Evolutionary conservation across 176 grass and related monocot genomes (phyloP).

Genomic region (sorghum (Sorghum bicolor)): Sorghum_bicolor_NCBIv3 NC_012870.2:55826001-55826500

Average conservation of each 20-base stretch:
- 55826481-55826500: neutral
- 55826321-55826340: neutral
- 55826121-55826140: neutral
- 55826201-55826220: neutral
- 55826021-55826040: neutral
- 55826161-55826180: neutral
- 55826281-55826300: slow-evolving; percentile 3
- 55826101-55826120: neutral
- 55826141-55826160: neutral
- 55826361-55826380: neutral
- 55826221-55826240: neutral
- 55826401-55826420: neutral
- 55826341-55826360: slow-evolving; percentile 10
- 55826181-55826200: neutral
- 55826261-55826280: neutral
- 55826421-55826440: neutral
- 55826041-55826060: neutral
- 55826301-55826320: neutral
- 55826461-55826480: neutral
- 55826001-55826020: neutral
- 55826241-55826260: slow-evolving; percentile 2
- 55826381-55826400: neutral
- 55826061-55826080: neutral
- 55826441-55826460: neutral
- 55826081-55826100: neutral